Evolutionary conservation across 176 grass and related monocot genomes (phyloP), one percentile per base, ranked within the genome.

Genomic region (Musa schizocarpa): DNA sequence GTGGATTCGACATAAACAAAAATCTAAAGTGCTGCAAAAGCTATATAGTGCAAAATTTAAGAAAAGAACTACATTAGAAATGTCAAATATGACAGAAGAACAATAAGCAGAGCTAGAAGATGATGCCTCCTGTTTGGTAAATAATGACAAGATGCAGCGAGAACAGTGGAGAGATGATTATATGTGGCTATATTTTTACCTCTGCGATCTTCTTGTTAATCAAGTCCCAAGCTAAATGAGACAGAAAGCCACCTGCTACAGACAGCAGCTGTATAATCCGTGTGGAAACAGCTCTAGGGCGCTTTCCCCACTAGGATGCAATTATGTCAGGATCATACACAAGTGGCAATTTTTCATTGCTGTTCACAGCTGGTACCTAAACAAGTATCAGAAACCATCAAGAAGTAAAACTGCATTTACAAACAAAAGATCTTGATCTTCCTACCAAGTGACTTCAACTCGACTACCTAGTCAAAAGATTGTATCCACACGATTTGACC

Each of bases 261-360:
- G 94, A 97, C 16, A 97, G 43, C 56, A 97, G 73, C 57, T 97
- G 94, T 78, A 93, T 82, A 24, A 82, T 80, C 22, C 90, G 82
- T 19, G 94, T 97, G 43, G 90, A 84, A 65, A 97, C 84, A 43
- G 90, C 90, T 10, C 79, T 88, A 0, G 88, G 90, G 16, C 84
- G 82, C n/a, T 83, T 91, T 11, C 94, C 84, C 94, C 94, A 97
- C 53, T 97, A 97, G 0, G 86, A 83, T 49, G 88, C 79, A 59
- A 97, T 93, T 69, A 91, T 88, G 59, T 97, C 90, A 51, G 90
- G 88, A 78, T 87, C 89, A 58, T 97, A 97, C 22, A 97, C 94
- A 2, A 91, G 76, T 58, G 94, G 94, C 77, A 97, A 66, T 0
- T 82, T 84, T 67, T 97, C 94, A 0, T 19, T 78, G 50, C 79